phyloP scores from a whole-genome alignment of 306 rosid genomes.

The Medicago ruthenica region DNA sequence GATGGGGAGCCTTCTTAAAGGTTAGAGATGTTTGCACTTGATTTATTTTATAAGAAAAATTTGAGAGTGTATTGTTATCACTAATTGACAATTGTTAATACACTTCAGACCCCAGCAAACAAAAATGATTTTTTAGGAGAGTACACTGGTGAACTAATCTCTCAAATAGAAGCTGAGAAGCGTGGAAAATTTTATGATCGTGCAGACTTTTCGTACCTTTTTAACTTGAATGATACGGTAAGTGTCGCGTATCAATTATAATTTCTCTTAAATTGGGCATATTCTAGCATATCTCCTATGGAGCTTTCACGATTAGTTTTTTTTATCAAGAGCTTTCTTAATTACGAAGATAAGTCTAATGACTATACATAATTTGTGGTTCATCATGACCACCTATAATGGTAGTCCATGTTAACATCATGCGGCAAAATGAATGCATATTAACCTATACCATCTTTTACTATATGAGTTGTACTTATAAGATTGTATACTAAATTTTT shows the following conservation, averaged over 20 bases:
- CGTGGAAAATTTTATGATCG: conserved; percentile 87
- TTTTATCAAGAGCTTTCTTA: too few relatives aligned
- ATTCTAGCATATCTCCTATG: too few relatives aligned
- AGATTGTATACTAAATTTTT: too few relatives aligned
- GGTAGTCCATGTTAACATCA: too few relatives aligned
- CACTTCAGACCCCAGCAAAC: conserved; percentile 74
- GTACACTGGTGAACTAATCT: conserved; percentile 80
- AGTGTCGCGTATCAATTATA: conserved; percentile 28
- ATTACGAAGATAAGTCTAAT: too few relatives aligned
- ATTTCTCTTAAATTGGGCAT: neutral
- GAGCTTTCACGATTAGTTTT: too few relatives aligned
- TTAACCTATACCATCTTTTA: too few relatives aligned
- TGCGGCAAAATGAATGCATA: too few relatives aligned
- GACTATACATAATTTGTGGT: too few relatives aligned
- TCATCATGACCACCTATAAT: too few relatives aligned
- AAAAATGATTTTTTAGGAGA: conserved; percentile 90
- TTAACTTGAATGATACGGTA: conserved; percentile 86
- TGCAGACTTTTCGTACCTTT: conserved; percentile 75
- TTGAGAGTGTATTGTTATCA: neutral
- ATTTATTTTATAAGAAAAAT: neutral
- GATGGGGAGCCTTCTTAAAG: conserved; percentile 98
- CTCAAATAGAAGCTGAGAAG: conserved; percentile 76
- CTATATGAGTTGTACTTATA: too few relatives aligned
- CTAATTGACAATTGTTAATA: conserved; percentile 41
- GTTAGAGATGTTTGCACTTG: conserved; percentile 42